These are phyloP conservation scores for Ensete glaucum DNA, from an alignment of 176 grass and related monocot genomes.

Conservation along the genomic window DNA sequence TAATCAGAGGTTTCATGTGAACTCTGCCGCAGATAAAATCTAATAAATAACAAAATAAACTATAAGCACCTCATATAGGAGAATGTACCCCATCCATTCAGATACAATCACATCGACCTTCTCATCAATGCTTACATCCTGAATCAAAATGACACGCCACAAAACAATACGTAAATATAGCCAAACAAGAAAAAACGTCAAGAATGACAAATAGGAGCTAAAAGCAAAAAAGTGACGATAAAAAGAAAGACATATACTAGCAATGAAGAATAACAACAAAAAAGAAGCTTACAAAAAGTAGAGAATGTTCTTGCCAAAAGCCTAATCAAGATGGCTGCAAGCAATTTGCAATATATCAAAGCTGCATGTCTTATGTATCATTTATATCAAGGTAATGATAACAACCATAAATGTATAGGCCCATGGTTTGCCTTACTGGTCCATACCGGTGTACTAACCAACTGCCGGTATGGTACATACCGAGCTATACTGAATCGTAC, in stretches of 20 bases:
- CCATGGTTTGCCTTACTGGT: too few species aligned
- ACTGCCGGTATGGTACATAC: too few species aligned
- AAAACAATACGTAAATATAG: neutral
- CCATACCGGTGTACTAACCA: too few species aligned
- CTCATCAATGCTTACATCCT: slow-evolving; percentile 92
- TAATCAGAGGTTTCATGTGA: neutral
- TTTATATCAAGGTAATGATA: neutral
- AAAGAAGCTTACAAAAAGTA: neutral
- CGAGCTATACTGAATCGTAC: too few species aligned
- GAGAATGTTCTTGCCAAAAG: neutral
- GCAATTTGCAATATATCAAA: neutral
- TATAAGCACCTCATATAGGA: slow-evolving; percentile 75
- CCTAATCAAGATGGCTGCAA: neutral
- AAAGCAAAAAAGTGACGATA: neutral
- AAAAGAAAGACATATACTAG: neutral
- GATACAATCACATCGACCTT: slow-evolving; percentile 97
- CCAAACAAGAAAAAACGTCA: neutral
- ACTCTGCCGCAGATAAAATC: neutral
- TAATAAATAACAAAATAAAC: slow-evolving; percentile 15
- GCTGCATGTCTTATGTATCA: neutral
- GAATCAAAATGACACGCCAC: slow-evolving; percentile 6
- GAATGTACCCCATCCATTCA: slow-evolving; percentile 99
- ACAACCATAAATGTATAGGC: too few species aligned
- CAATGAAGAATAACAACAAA: neutral
- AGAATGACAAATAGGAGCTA: neutral